These are phyloP conservation scores for Boletellus ananiceps DNA, from an alignment of 768 basidiomycete species.

Conservation along the genomic window DNA sequence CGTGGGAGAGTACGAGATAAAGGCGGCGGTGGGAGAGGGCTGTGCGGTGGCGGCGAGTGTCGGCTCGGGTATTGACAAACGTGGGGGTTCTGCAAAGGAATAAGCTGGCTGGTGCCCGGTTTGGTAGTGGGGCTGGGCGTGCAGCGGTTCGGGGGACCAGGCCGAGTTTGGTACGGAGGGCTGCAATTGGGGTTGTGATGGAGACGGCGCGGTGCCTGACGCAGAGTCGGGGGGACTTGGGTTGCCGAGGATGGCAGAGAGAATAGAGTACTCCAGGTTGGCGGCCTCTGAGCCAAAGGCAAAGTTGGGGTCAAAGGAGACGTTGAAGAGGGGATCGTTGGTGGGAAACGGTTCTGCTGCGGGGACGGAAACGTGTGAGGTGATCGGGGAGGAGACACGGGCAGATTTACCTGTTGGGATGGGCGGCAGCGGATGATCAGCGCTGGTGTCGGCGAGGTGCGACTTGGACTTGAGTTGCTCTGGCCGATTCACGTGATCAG, in stretches of 20 bases:
- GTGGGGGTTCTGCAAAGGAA: conserved; percentile 27
- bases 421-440: conserved; percentile 27
- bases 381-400: not conserved
- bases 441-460: conserved; percentile 22
- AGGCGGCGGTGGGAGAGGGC: conserved; percentile 26
- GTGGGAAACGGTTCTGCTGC: conserved; percentile 50
- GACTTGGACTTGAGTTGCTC: conserved; percentile 37
- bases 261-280: conserved; percentile 91
- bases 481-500: conserved; percentile 33
- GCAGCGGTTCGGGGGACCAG: conserved; percentile 36
- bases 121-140: conserved; percentile 31
- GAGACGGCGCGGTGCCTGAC: conserved; percentile 23
- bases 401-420: conserved; percentile 30
- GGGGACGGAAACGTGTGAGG: conserved; percentile 8
- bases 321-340: conserved; percentile 55
- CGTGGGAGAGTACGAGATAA: conserved; percentile 30
- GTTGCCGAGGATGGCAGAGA: conserved; percentile 85
- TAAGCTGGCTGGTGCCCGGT: conserved; percentile 3
- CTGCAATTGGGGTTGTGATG: conserved; percentile 24
- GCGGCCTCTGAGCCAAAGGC: conserved; percentile 86
- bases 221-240: conserved; percentile 47
- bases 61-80: conserved; percentile 31
- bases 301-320: conserved; percentile 56
- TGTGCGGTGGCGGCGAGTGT: conserved; percentile 26
- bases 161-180: conserved; percentile 28